Evolutionary conservation across 176 grass and related monocot species (phyloP).

Genomic region (Phoenix roebelenii): DNA sequence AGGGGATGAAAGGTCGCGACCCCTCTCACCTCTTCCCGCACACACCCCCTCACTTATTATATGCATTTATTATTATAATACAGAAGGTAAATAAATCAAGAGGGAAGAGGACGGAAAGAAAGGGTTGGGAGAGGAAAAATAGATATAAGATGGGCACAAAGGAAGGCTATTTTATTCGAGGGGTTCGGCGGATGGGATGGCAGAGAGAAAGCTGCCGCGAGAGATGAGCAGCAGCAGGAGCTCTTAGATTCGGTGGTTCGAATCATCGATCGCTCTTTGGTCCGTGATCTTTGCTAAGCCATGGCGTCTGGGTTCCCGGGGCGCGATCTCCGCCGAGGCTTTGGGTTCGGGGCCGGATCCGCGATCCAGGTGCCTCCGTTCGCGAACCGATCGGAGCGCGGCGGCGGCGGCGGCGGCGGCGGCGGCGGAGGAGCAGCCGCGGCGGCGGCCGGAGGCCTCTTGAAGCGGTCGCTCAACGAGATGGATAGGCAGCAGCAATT

Average conservation of each 20-base stretch:
- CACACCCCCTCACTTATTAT: no score
- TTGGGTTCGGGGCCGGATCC: conserved; percentile 43
- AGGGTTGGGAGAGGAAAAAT: no score
- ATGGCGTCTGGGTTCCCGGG: conserved; percentile 66
- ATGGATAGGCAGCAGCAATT: conserved; percentile 51
- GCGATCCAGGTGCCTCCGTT: conserved; percentile 26
- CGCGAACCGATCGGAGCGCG: conserved; percentile 24
- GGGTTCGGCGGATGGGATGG: conserved; percentile 1
- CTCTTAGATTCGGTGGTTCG: no score
- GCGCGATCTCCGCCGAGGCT: conserved; percentile 51
- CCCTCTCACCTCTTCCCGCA: no score
- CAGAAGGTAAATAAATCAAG: no score
- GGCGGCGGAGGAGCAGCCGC: neutral
- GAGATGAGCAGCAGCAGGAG: neutral
- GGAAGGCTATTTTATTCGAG: neutral
- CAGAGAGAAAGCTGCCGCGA: neutral
- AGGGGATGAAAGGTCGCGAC: no score
- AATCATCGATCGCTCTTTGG: no score
- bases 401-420: neutral
- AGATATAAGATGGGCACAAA: no score
- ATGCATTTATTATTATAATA: no score
- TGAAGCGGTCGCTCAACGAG: conserved; percentile 68
- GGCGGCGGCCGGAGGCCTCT: conserved; percentile 7
- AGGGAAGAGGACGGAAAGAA: no score
- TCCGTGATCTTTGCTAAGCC: neutral